Evolutionary conservation across 768 basidiomycete genomes (phyloP).

Genomic region (Pleurotus pulmonarius): DNA sequence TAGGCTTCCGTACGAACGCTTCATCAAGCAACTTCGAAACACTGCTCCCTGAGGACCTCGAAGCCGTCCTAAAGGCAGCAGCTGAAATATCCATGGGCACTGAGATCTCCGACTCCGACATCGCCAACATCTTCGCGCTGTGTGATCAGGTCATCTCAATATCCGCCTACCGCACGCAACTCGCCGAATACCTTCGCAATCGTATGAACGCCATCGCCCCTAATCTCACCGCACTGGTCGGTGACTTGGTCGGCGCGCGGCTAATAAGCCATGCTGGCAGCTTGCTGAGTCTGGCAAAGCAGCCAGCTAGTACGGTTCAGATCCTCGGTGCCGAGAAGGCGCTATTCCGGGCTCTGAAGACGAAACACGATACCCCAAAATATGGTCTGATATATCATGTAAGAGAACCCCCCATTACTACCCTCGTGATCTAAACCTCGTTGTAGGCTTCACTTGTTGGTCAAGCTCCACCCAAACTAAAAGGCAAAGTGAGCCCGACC

Average conservation of each 20-base stretch:
- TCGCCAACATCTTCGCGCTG: conserved; percentile 93
- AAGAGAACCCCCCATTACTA: conserved; percentile 19
- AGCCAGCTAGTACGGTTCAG: conserved; percentile 97
- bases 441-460: conserved; percentile 88
- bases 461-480: conserved; percentile 95
- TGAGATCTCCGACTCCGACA: conserved; percentile 96
- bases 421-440: conserved; percentile 6
- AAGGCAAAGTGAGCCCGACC: conserved; percentile 72
- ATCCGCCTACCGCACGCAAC: conserved; percentile 88
- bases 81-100: conserved; percentile 99
- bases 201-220: conserved; percentile 98
- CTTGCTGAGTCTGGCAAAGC: conserved; percentile 92
- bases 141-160: conserved; percentile 99
- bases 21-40: conserved; percentile 79
- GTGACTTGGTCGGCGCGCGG: conserved; percentile 90
- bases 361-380: conserved; percentile 98
- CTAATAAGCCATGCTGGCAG: conserved; percentile 96
- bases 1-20: conserved; percentile 95
- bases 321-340: conserved; percentile 99
- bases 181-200: conserved; percentile 95
- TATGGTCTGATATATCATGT: conserved; percentile 99
- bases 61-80: conserved; percentile 90
- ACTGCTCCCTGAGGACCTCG: conserved; percentile 96
- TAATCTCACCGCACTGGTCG: conserved; percentile 89
- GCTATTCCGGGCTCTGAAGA: conserved; percentile 95